These are phyloP conservation scores for Penicillium hesseltinei DNA, from an alignment of 2,329 filamentous ascomycete species.

Conservation along the genomic window DNA sequence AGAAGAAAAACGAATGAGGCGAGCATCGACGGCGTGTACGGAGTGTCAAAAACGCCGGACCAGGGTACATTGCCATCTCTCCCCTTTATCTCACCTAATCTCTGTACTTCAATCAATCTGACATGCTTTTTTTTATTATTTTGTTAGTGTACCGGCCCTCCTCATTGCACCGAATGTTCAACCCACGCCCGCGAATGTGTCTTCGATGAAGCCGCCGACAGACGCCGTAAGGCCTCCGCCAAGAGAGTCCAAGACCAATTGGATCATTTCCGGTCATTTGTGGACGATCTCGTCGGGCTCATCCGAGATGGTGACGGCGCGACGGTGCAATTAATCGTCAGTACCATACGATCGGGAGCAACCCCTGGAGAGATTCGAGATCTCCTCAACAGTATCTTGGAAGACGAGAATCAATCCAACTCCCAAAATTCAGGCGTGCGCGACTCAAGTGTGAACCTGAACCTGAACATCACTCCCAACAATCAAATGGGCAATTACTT, in stretches of 20 bases:
- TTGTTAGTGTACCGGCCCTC: constrained; percentile 33
- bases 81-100: background rate
- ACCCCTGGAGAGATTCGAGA: constrained; percentile 17
- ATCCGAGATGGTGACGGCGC: constrained; percentile 25
- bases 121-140: constrained; percentile 8
- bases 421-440: background rate
- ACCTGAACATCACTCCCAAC: background rate
- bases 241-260: constrained; percentile 32
- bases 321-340: constrained; percentile 25
- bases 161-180: constrained; percentile 35
- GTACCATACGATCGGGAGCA: constrained; percentile 28
- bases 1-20: constrained; percentile 35
- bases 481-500: constrained; percentile 1
- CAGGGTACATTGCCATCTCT: constrained; percentile 29
- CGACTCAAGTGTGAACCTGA: background rate
- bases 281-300: constrained; percentile 29
- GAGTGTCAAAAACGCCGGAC: constrained; percentile 40
- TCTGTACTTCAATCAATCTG: constrained; percentile 1
- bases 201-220: constrained; percentile 36
- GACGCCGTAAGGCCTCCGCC: constrained; percentile 36
- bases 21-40: constrained; percentile 38
- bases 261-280: constrained; percentile 25
- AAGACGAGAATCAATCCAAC: background rate
- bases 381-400: constrained; percentile 2
- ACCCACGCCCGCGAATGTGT: constrained; percentile 34